These are phyloP conservation scores for Prunella vulgaris DNA, from an alignment of 257 asterid species.

Conservation along the genomic window DNA sequence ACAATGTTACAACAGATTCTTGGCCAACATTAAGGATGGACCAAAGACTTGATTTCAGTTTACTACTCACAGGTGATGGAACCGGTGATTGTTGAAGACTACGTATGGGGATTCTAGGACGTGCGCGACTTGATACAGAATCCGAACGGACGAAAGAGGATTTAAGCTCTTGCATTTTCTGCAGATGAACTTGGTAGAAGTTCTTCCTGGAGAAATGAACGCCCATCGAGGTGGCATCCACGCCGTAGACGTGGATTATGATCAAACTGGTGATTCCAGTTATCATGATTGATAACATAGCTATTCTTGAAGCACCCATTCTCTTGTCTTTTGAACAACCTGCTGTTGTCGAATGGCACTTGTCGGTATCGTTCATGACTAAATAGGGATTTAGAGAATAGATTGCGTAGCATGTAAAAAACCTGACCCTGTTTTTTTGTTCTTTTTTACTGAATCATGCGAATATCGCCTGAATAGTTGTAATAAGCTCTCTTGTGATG, in stretches of 20 bases:
- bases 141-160: constrained; percentile 26
- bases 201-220: background rate
- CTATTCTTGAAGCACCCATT: constrained; percentile 29
- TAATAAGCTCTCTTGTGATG: constrained; percentile 33
- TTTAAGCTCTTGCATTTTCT: constrained; percentile 7
- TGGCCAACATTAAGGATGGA: background rate
- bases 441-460: constrained; percentile 25
- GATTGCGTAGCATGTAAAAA: constrained; percentile 21
- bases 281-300: constrained; percentile 13
- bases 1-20: background rate
- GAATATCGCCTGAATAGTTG: constrained; percentile 18
- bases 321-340: background rate
- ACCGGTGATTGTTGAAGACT: constrained; percentile 21
- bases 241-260: constrained; percentile 17
- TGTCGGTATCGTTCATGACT: background rate
- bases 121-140: background rate
- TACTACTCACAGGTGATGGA: constrained; percentile 12
- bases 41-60: background rate
- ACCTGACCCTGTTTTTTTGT: background rate
- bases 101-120: background rate
- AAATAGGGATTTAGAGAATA: background rate
- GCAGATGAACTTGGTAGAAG: constrained; percentile 3
- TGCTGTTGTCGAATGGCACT: constrained; percentile 5
- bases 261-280: constrained; percentile 16
- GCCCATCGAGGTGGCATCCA: background rate